A percentile compares a stretch with the other conserved stretches of the same genome.
These are phyloP conservation scores for Circinella umbellata DNA, from an alignment of 371 early-diverging fungal species.

Conservation along the genomic window DNA sequence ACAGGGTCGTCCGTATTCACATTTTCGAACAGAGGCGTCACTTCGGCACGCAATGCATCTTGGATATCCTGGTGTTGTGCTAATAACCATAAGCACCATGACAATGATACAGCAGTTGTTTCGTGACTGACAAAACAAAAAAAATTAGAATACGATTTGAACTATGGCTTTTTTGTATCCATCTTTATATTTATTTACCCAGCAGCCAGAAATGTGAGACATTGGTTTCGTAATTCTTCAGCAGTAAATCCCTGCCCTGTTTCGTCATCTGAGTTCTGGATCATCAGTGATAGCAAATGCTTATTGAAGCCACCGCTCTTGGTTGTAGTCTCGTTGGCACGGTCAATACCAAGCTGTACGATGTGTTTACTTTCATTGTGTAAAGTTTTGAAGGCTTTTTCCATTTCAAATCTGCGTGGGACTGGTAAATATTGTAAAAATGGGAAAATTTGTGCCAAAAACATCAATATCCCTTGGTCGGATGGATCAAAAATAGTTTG, in stretches of 20 bases:
- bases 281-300: conserved; percentile 42
- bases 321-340: conserved; percentile 11
- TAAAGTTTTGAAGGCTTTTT: conserved; percentile 20
- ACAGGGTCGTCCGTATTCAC: conserved; percentile 17
- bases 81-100: conserved; percentile 61
- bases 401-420: conserved; percentile 25
- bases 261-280: conserved; percentile 37
- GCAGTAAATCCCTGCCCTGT: conserved; percentile 36
- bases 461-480: conserved; percentile 30
- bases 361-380: conserved; percentile 46
- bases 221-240: conserved; percentile 29
- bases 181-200: conserved; percentile 36
- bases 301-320: conserved; percentile 18
- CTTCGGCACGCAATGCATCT: conserved; percentile 47
- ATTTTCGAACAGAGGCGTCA: conserved; percentile 18
- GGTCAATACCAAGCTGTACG: conserved; percentile 45
- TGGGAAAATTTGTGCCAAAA: conserved; percentile 46
- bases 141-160: not conserved
- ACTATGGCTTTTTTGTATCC: not conserved
- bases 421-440: conserved; percentile 41
- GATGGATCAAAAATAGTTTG: conserved; percentile 34
- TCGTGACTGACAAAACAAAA: conserved; percentile 39
- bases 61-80: conserved; percentile 53
- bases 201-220: conserved; percentile 37
- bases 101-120: conserved; percentile 57